These are phyloP conservation scores for Thamnidium elegans DNA, from an alignment of 192 early-diverging fungal species.

Conservation along the genomic window DNA sequence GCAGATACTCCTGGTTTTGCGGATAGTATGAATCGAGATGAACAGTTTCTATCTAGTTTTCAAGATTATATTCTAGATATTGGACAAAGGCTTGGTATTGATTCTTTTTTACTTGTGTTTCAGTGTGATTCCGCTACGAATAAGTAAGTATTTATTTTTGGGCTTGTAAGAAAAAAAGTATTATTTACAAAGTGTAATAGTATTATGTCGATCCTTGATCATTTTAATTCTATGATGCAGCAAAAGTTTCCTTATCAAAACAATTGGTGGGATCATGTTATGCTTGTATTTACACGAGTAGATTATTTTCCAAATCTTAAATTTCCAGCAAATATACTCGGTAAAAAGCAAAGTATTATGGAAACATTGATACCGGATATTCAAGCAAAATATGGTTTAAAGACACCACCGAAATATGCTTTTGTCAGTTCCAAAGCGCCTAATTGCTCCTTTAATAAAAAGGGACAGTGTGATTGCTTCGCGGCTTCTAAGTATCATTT, in stretches of 20 bases:
- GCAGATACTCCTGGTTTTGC: slow-evolving; percentile 32
- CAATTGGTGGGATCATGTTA: slow-evolving; percentile 27
- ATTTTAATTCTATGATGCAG: not conserved
- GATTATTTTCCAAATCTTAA: slow-evolving; percentile 12
- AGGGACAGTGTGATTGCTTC: not conserved
- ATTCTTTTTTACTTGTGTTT: slow-evolving; percentile 23
- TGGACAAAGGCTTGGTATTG: not conserved
- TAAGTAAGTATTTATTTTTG: not conserved
- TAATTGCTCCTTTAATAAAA: not conserved
- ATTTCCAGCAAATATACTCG: not conserved
- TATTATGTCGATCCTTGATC: slow-evolving; percentile 6
- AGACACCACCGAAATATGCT: not conserved
- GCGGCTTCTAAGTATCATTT: not conserved
- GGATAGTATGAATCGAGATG: slow-evolving; percentile 22
- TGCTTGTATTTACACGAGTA: slow-evolving; percentile 29
- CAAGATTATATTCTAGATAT: slow-evolving; percentile 7
- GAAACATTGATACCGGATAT: not conserved
- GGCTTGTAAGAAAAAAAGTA: too few species aligned
- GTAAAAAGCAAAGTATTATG: not conserved
- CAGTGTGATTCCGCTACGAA: slow-evolving; percentile 14
- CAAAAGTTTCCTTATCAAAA: not conserved
- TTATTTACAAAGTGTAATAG: not conserved
- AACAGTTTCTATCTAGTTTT: slow-evolving; percentile 9
- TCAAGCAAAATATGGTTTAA: not conserved
- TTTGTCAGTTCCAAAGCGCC: slow-evolving; percentile 1